These are phyloP conservation scores for Lithocarpus polystachyus DNA, from an alignment of 306 rosid genomes.

Conservation along the genomic window DNA sequence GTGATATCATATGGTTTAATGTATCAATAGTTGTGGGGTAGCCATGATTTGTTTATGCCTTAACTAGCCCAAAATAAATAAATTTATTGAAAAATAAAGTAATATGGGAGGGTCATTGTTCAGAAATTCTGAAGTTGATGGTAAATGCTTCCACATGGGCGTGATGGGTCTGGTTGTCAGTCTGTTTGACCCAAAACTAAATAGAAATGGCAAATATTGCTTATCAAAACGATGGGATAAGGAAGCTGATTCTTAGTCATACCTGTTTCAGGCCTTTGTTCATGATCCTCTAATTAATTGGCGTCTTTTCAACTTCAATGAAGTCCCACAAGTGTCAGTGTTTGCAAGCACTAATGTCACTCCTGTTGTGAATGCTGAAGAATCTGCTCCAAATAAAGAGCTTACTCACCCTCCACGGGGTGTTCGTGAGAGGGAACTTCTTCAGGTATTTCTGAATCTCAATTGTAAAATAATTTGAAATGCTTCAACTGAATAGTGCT, in stretches of 20 bases:
- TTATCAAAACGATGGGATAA: not conserved
- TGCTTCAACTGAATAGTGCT: slow-evolving; percentile 19
- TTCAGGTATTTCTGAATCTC: slow-evolving; percentile 59
- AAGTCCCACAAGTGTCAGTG: slow-evolving; percentile 92
- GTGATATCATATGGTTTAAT: not conserved
- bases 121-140: not conserved
- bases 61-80: not conserved
- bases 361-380: slow-evolving; percentile 73
- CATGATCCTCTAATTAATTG: slow-evolving; percentile 98
- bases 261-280: slow-evolving; percentile 81
- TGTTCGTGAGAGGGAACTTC: slow-evolving; percentile 94
- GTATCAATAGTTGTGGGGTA: not conserved
- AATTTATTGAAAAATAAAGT: not conserved
- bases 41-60: not conserved
- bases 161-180: not conserved
- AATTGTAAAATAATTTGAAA: slow-evolving; percentile 20
- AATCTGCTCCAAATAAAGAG: slow-evolving; percentile 64
- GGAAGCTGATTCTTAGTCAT: slow-evolving; percentile 3
- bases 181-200: not conserved
- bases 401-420: slow-evolving; percentile 93
- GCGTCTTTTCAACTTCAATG: slow-evolving; percentile 99
- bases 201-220: not conserved
- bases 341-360: slow-evolving; percentile 61
- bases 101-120: not conserved
- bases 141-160: not conserved